Conservation (phyloP, 768 basidiomycete genomes). For the Suillus paluster region DNA sequence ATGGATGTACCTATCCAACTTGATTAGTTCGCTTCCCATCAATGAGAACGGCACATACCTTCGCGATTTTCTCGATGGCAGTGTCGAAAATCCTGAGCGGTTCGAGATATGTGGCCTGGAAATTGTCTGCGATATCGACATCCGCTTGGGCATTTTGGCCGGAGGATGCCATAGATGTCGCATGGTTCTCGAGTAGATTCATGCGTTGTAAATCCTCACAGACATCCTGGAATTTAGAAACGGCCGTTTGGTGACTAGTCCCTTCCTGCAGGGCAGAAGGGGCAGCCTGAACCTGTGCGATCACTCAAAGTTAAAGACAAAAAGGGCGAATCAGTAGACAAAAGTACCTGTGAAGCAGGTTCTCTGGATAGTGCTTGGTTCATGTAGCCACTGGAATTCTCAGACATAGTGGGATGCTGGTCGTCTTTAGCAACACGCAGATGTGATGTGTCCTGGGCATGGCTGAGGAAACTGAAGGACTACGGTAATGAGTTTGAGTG, state of each 20-base stretch:
- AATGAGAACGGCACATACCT: neutral
- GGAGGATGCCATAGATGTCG: neutral
- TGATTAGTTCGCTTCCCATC: neutral
- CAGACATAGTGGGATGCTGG: neutral
- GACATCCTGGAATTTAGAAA: neutral
- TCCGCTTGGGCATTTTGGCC: no score
- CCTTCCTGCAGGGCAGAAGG: neutral
- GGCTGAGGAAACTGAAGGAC: no score
- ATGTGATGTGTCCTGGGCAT: neutral
- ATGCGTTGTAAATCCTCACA: neutral
- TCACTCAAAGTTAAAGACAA: neutral
- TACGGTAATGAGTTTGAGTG: no score
- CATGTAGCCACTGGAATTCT: neutral
- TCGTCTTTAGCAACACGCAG: neutral
- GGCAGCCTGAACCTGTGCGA: neutral
- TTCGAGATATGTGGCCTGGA: constrained; percentile 5
- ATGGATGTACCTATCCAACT: constrained; percentile 8
- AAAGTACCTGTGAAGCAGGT: neutral
- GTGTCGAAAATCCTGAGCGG: neutral
- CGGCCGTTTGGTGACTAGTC: neutral
- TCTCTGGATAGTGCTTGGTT: neutral
- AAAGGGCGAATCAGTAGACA: neutral
- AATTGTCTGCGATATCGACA: neutral
- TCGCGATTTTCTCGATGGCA: neutral
- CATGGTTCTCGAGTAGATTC: neutral